phyloP scores from a whole-genome alignment of 371 early-diverging fungal genomes.

The Basidiobolus meristosporus region DNA sequence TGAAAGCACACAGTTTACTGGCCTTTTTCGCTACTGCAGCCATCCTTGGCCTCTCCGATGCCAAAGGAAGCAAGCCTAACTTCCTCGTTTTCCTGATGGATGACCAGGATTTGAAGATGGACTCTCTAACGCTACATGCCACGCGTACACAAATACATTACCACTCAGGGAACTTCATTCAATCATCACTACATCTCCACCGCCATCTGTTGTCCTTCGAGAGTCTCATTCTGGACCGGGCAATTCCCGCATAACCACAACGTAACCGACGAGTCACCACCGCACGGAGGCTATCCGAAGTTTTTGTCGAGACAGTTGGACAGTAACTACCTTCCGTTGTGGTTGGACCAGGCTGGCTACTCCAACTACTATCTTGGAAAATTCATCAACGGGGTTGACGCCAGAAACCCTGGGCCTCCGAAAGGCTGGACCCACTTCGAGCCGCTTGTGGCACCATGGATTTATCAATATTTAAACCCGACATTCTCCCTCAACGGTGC shows the following conservation, averaged over 20 bases:
- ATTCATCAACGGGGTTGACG: constrained; percentile 28
- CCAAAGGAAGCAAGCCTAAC: constrained; percentile 15
- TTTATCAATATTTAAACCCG: constrained; percentile 29
- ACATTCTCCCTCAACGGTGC: constrained; percentile 35
- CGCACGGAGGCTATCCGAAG: constrained; percentile 29
- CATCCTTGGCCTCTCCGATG: too few relatives aligned
- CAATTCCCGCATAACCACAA: constrained; percentile 43
- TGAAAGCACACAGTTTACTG: too few relatives aligned
- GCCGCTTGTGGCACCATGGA: constrained; percentile 34
- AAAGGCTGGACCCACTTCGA: constrained; percentile 25
- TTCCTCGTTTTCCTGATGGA: constrained; percentile 39
- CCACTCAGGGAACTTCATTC: constrained; percentile 30
- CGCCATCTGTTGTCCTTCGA: constrained; percentile 39
- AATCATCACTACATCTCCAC: constrained; percentile 38
- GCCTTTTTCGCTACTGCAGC: too few relatives aligned
- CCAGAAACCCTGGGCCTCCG: constrained; percentile 11
- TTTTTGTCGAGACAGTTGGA: constrained; percentile 21
- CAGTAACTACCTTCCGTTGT: constrained; percentile 17
- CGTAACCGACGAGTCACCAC: constrained; percentile 31
- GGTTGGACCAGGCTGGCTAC: constrained; percentile 24
- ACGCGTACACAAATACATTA: constrained; percentile 30
- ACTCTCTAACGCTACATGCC: constrained; percentile 40
- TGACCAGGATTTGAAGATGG: constrained; percentile 30
- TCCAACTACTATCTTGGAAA: constrained; percentile 43
- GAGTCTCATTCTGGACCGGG: constrained; percentile 28